These are phyloP conservation scores for Chenopodium suecicum DNA, from an alignment of 148 eudicot genomes.

Conservation along the genomic window DNA sequence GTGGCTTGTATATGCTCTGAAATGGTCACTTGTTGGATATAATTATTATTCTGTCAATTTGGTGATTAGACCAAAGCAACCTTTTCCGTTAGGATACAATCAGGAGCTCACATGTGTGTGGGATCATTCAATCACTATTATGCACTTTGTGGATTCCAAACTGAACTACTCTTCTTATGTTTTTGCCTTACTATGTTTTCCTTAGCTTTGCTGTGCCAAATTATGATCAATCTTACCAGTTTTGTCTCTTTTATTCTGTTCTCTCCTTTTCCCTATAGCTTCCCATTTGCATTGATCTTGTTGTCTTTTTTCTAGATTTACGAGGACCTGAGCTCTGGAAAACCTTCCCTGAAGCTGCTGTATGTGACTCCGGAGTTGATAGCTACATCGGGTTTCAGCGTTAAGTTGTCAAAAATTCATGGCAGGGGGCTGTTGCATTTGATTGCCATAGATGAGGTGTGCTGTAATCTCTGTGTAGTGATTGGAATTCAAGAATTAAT, in stretches of 20 bases:
- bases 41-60: background rate
- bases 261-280: background rate
- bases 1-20: background rate
- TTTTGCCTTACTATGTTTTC: background rate
- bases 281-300: constrained; percentile 13
- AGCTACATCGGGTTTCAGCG: constrained; percentile 76
- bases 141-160: constrained; percentile 3
- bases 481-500: constrained; percentile 1
- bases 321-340: constrained; percentile 84
- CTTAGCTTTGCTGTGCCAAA: constrained; percentile 3
- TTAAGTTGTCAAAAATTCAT: constrained; percentile 70
- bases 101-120: background rate
- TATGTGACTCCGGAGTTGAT: constrained; percentile 95
- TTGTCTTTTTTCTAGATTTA: constrained; percentile 55
- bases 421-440: constrained; percentile 79
- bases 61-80: background rate
- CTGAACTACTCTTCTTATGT: background rate
- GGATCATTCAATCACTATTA: background rate
- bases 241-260: constrained; percentile 1
- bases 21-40: background rate
- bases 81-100: background rate
- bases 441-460: constrained; percentile 95
- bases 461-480: constrained; percentile 4
- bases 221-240: background rate
- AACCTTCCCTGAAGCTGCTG: constrained; percentile 73